Base-by-base conservation (phyloP, 495 filamentous ascomycete genomes). In the Durotheca rogersii region DNA sequence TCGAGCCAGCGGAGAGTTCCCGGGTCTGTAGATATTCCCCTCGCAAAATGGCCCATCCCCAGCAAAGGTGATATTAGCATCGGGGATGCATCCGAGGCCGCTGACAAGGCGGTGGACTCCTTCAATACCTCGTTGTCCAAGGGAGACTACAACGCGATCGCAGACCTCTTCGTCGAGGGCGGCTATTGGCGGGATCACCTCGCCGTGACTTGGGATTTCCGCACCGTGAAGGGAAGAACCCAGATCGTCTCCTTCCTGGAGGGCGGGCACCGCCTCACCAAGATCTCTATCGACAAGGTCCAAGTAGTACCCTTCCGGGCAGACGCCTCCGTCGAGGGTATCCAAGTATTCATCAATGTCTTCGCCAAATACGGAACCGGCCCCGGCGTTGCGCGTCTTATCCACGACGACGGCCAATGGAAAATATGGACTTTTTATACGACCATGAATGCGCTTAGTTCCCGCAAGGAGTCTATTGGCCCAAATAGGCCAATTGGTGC, bases 341-440 rank as follows among this genome's bases (percentile, higher is more conserved):
- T 86, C 3, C 64, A 67, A 14, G 73, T 80, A 9, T 82, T 73
- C 53, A 71, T 81, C 35, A 73, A 58, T 6, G 69, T 83, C 16
- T 70, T 72, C 18, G 81, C 80, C 0, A 64, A 74, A 6, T 56
- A 76, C 6, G 83, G 85, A 9, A 54, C 61, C 11, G 85, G 85
- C 2, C 65, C 72, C 0, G 85, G 85, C 1, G 58, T 86, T 7
- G 68, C 80, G 2, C 72, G 78, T 29, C 64, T 86, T 25, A 73
- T 80, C 1, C 71, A 78, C 49, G 71, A 78, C 35, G 40, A 45
- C 2, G 75, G 65, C 0, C 52, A 69, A 17, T 87, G 81, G 83
- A 86, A 82, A 68, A 79, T 84, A 7, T 89, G 82, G 69, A 76
- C 77, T 0, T 55, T 87, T 11, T 86, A 81, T 57, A 85, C 84